These are phyloP conservation scores for Vaccinium macrocarpon DNA, from an alignment of 148 eudicot genomes.

Conservation along the genomic window DNA sequence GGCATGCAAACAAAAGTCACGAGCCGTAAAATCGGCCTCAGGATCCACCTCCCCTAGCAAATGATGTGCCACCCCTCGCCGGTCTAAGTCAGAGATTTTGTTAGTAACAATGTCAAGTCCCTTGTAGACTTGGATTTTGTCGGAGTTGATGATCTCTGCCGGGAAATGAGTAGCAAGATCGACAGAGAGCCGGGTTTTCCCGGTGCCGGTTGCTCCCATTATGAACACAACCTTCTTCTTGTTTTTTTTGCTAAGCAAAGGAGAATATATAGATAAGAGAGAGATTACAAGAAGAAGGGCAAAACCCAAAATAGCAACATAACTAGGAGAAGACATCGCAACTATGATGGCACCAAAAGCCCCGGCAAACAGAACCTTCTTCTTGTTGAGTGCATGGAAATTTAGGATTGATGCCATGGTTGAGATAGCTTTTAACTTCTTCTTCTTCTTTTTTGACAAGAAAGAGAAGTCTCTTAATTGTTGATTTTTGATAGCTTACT, in stretches of 20 bases:
- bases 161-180: slow-evolving; percentile 23
- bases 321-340: too few relatives aligned
- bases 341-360: too few relatives aligned
- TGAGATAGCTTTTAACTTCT: background rate
- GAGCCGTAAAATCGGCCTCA: slow-evolving; percentile 16
- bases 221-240: slow-evolving; percentile 32
- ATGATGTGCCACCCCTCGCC: slow-evolving; percentile 29
- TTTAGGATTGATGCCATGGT: background rate
- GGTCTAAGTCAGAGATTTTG: slow-evolving; percentile 23
- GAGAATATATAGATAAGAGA: too few relatives aligned
- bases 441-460: too few relatives aligned
- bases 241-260: background rate
- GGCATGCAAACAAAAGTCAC: slow-evolving; percentile 17
- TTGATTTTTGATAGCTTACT: too few relatives aligned
- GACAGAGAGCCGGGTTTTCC: slow-evolving; percentile 32
- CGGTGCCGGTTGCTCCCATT: slow-evolving; percentile 37
- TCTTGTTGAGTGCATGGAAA: background rate
- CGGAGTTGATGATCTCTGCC: slow-evolving; percentile 37
- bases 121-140: slow-evolving; percentile 35
- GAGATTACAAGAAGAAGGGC: too few relatives aligned
- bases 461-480: too few relatives aligned
- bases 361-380: too few relatives aligned
- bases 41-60: slow-evolving; percentile 31
- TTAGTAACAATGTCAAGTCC: slow-evolving; percentile 40
- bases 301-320: too few relatives aligned